Percentiles rank a stretch among this genome's conserved stretches.
Evolutionary conservation across 768 basidiomycete species (phyloP).

Genomic region (Tephrocybe sp.): DNA sequence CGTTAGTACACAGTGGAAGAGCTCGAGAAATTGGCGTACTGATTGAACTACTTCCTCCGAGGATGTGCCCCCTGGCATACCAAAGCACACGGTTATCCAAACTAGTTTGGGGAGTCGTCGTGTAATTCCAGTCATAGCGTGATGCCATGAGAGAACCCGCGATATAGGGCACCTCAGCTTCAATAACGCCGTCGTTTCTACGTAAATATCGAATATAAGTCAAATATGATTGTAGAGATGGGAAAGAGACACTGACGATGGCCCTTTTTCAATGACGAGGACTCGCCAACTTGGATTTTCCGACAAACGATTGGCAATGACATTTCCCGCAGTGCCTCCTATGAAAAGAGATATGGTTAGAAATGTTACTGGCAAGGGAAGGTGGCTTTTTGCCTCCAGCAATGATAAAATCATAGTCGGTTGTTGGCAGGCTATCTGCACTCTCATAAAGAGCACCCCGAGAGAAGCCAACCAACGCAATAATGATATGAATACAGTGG

Average conservation of each 20-base stretch:
- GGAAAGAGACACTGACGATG: conserved; percentile 5
- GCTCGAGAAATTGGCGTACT: conserved; percentile 10
- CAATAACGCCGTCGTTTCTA: conserved; percentile 22
- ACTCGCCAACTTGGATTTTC: conserved; percentile 11
- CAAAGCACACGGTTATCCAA: conserved; percentile 17
- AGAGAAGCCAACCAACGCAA: background rate
- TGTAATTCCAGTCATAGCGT: conserved; percentile 30
- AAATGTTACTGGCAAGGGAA: conserved; percentile 42
- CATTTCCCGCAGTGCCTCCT: conserved; percentile 19
- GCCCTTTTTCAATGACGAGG: conserved; percentile 15
- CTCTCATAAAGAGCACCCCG: background rate
- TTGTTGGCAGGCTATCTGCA: background rate
- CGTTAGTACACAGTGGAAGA: background rate
- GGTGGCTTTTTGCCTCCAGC: conserved; percentile 5
- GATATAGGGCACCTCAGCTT: conserved; percentile 21
- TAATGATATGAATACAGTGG: background rate
- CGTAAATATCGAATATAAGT: no score
- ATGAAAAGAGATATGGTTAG: conserved; percentile 31
- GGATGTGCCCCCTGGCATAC: conserved; percentile 25
- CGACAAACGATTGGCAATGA: conserved; percentile 15
- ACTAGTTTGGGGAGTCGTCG: conserved; percentile 22
- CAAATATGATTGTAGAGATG: background rate
- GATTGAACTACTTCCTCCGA: conserved; percentile 32
- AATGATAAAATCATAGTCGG: conserved; percentile 12
- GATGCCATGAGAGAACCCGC: conserved; percentile 9